Percentiles rank a stretch among this genome's conserved stretches.
Evolutionary conservation across 2,329 filamentous ascomycete species (phyloP).

Genomic region (Aspergillus bombycis): DNA sequence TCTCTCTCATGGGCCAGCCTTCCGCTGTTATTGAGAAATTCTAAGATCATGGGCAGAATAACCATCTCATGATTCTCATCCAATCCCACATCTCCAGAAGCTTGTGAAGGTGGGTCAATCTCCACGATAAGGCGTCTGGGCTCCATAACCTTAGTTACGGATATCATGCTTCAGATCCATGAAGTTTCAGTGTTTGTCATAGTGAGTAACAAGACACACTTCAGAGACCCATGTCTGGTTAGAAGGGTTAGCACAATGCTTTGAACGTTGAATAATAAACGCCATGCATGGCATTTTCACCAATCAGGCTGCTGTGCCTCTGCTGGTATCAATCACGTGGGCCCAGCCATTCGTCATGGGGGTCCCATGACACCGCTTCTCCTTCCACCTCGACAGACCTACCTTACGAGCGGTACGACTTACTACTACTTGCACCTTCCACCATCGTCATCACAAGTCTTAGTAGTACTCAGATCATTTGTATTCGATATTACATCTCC

Average conservation of each 20-base stretch:
- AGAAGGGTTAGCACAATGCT: neutral
- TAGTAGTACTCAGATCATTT: neutral
- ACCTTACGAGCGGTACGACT: neutral
- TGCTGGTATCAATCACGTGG: neutral
- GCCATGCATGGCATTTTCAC: constrained; percentile 11
- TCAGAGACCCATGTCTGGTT: neutral
- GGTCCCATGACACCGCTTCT: constrained; percentile 22
- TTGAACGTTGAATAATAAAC: neutral
- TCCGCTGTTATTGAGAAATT: neutral
- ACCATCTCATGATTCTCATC: neutral
- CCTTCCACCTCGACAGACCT: constrained; percentile 1
- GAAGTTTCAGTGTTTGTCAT: neutral
- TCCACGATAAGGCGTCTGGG: constrained; percentile 1
- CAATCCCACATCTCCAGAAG: neutral
- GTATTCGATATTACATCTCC: neutral
- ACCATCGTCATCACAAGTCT: neutral
- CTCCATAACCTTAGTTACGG: constrained; percentile 2
- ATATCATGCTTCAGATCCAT: neutral
- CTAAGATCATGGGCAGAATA: neutral
- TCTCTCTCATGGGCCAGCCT: neutral
- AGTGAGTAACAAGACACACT: neutral
- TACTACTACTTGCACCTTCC: neutral
- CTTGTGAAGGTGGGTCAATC: constrained; percentile 2
- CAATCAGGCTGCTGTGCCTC: neutral
- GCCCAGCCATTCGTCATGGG: constrained; percentile 3